A percentile compares a stretch with the other conserved stretches of the same genome.
These are phyloP conservation scores for Globisporangium okanoganense DNA, from an alignment of 352 stramenopile genomes.

Conservation along the genomic window DNA sequence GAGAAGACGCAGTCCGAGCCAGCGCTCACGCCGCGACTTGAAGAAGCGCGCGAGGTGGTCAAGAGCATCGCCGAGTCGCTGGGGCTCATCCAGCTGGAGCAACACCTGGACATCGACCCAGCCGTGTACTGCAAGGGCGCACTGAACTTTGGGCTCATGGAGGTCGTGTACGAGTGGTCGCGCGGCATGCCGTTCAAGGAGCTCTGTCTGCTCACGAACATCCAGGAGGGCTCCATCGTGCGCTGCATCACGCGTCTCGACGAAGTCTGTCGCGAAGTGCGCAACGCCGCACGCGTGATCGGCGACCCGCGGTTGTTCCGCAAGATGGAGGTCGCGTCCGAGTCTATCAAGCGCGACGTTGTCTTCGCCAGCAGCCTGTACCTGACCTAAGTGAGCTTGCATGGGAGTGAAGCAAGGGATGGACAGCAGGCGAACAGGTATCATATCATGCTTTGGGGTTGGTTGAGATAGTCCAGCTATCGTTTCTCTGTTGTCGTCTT, in stretches of 20 bases:
- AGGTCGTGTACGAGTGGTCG: slow-evolving; percentile 98
- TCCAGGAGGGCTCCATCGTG: slow-evolving; percentile 98
- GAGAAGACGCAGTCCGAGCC: slow-evolving; percentile 87
- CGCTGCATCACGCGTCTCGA: slow-evolving; percentile 97
- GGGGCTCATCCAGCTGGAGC: slow-evolving; percentile 77
- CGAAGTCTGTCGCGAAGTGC: slow-evolving; percentile 96
- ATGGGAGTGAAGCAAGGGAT: not conserved
- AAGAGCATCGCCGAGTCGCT: slow-evolving; percentile 80
- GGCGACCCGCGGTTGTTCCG: slow-evolving; percentile 95
- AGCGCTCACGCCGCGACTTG: slow-evolving; percentile 62
- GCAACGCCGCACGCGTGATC: slow-evolving; percentile 92
- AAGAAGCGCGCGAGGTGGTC: slow-evolving; percentile 85
- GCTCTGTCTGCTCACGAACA: slow-evolving; percentile 93
- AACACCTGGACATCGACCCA: slow-evolving; percentile 87
- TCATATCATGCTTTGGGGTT: slow-evolving; percentile 6
- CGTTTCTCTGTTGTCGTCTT: not conserved
- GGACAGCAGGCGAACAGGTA: not conserved
- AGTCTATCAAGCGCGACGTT: slow-evolving; percentile 97
- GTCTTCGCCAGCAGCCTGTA: slow-evolving; percentile 97
- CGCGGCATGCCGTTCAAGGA: slow-evolving; percentile 96
- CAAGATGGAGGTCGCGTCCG: slow-evolving; percentile 97
- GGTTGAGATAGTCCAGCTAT: not conserved
- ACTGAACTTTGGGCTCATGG: slow-evolving; percentile 95
- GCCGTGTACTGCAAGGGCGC: slow-evolving; percentile 88
- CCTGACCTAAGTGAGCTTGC: slow-evolving; percentile 44